Percentiles rank a stretch among this genome's conserved stretches.
Evolutionary conservation across 2,329 filamentous ascomycete genomes (phyloP).

Genomic region (Paraconiothyrium brasiliense): DNA sequence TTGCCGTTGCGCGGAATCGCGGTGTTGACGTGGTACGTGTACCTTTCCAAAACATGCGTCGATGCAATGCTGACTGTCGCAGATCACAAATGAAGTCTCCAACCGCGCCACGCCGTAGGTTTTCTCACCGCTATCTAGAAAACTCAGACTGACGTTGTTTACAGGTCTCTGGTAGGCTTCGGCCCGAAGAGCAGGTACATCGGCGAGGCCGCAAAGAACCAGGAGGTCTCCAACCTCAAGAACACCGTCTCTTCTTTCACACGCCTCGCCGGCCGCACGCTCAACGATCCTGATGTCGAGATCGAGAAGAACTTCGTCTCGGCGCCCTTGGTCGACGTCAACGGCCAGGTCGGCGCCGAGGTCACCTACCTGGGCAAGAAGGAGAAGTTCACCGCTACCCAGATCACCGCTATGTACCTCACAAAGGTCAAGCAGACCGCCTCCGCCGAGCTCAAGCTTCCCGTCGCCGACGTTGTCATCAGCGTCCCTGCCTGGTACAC

Average conservation of each 20-base stretch:
- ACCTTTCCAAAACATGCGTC: not conserved
- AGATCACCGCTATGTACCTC: constrained; percentile 94
- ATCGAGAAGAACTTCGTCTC: constrained; percentile 93
- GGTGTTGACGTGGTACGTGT: constrained; percentile 96
- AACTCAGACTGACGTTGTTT: constrained; percentile 19
- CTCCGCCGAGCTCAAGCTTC: constrained; percentile 84
- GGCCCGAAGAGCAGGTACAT: constrained; percentile 93
- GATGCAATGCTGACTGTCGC: constrained; percentile 42
- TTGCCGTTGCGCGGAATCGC: constrained; percentile 97
- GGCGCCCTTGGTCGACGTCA: constrained; percentile 84
- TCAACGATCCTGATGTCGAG: constrained; percentile 90
- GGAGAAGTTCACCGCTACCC: constrained; percentile 92
- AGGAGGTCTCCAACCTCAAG: constrained; percentile 99
- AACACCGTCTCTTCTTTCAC: constrained; percentile 96
- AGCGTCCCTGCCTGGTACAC: constrained; percentile 98
- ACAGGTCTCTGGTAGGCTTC: constrained; percentile 91
- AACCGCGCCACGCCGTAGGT: constrained; percentile 98
- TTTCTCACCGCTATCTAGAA: constrained; percentile 23
- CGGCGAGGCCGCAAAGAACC: constrained; percentile 95
- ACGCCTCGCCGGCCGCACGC: constrained; percentile 85
- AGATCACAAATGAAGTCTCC: constrained; percentile 99
- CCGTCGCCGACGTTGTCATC: constrained; percentile 92
- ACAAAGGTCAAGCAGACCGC: constrained; percentile 93
- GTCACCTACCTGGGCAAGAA: constrained; percentile 94
- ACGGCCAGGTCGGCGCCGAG: constrained; percentile 94